Evolutionary conservation across 345 rosid genomes (phyloP).

Genomic region (Salix dunnii): DNA sequence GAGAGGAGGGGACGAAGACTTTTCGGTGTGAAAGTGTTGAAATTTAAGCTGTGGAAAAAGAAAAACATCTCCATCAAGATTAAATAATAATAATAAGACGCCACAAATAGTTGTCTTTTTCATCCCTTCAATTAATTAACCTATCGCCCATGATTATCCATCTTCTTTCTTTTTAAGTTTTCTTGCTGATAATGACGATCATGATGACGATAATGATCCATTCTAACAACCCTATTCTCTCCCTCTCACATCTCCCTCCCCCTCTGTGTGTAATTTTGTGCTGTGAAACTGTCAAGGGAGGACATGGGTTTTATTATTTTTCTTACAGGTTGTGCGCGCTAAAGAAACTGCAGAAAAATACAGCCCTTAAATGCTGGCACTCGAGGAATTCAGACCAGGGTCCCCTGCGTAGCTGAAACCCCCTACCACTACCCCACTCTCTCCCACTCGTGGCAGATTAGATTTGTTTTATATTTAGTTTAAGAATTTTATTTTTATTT

Average conservation of each 20-base stretch:
- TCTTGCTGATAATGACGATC: conserved; percentile 12
- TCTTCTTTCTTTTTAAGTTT: not conserved
- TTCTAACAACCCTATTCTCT: not conserved
- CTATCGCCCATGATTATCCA: not conserved
- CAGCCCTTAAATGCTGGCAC: not conserved
- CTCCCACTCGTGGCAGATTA: too few relatives aligned
- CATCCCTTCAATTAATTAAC: not conserved
- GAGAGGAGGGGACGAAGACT: not conserved
- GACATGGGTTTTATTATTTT: not conserved
- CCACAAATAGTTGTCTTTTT: not conserved
- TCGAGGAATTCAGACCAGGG: conserved; percentile 1
- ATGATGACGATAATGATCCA: conserved; percentile 9
- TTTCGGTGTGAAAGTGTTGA: conserved; percentile 9
- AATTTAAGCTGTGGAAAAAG: not conserved
- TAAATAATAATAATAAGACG: not conserved
- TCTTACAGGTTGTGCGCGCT: not conserved
- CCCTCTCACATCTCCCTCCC: not conserved
- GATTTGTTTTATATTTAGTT: too few relatives aligned
- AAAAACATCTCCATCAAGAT: not conserved
- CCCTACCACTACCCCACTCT: not conserved
- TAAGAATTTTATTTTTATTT: too few relatives aligned
- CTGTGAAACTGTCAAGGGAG: conserved; percentile 1
- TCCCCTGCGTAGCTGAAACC: not conserved
- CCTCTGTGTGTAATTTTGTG: not conserved
- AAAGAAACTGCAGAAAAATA: not conserved